Base-by-base conservation (phyloP, 108 stramenopile genomes). In the Hondaea fermentalgiana region DNA sequence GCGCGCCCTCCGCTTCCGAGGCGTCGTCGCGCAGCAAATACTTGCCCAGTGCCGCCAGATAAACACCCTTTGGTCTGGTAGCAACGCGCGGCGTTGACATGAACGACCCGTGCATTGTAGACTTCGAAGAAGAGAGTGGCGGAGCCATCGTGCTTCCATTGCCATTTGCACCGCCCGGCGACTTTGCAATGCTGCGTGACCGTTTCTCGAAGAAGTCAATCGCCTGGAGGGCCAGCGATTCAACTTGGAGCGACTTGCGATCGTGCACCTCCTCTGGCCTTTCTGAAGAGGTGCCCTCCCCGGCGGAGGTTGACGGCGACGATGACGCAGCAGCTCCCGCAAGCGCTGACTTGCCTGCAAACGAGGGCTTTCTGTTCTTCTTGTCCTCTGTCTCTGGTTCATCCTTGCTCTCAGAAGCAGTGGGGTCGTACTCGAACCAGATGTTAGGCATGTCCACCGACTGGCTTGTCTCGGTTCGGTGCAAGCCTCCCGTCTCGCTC, bases 21-120 rank as follows among this genome's bases (percentile, higher is more conserved):
- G 92, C 91, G 16, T 91, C 92, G 49, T 88, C 87, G 60, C 92
- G 90, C 25, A 69, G 88, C 53, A 91, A 88, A 35, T 72, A 89
- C 58, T 93, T 93, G 42, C 91, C 93, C 19, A 97, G 88, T 94
- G 97, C 95, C 3, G 95, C 91, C n/a, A 92, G 92, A 76, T 95
- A 95, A 88, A 96, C 96, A 87, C 96, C 96, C 19, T 94, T 92
- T 95, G 95, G 96, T 23, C 64, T 69, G 8, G 3, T 23, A 2
- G 35, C 64, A 17, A 69, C 25, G n/a, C 90, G 93, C 88, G 95
- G 96, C 59, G 96, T 96, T 21, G 64, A 69, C 42, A 69, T 94
- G 89, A 44, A 94, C 89, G 25, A 96, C 90, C 64, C 93, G 92
- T 60, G 90, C 95, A 44, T 92, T 90, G 69, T 93, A 95, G 29